These are phyloP conservation scores for Cercospora nicotianae DNA, from an alignment of 2,329 filamentous ascomycete species.

Conservation along the genomic window DNA sequence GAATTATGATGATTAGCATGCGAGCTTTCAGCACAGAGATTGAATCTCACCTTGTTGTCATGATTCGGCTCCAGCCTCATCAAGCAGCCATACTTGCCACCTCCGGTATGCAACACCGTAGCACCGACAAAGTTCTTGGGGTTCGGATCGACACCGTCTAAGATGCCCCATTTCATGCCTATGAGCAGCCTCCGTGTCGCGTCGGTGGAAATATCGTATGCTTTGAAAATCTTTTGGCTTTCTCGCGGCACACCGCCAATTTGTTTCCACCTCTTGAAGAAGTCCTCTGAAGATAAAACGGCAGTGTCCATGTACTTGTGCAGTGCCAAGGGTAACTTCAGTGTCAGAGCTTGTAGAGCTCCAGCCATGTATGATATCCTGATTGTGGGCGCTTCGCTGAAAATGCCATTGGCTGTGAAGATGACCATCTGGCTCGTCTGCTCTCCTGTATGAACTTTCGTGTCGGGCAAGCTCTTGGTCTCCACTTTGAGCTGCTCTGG, in stretches of 20 bases:
- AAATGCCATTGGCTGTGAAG: constrained; percentile 82
- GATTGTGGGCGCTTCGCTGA: constrained; percentile 83
- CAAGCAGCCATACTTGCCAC: constrained; percentile 91
- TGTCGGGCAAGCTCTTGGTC: constrained; percentile 84
- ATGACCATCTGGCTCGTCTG: constrained; percentile 94
- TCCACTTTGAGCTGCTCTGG: constrained; percentile 75
- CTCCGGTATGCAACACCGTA: constrained; percentile 79
- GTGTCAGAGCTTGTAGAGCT: constrained; percentile 84
- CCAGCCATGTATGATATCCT: constrained; percentile 93
- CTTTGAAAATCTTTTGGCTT: constrained; percentile 78
- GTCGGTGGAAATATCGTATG: constrained; percentile 64
- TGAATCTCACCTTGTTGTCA: constrained; percentile 73
- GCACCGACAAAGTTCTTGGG: constrained; percentile 90
- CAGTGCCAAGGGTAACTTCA: constrained; percentile 82
- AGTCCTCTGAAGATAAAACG: constrained; percentile 82
- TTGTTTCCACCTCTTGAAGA: constrained; percentile 99
- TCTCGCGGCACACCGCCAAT: constrained; percentile 88
- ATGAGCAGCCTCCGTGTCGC: constrained; percentile 73
- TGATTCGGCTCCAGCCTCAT: constrained; percentile 94
- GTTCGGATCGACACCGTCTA: constrained; percentile 88
- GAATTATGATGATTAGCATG: constrained; percentile 20
- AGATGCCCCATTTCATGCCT: constrained; percentile 85
- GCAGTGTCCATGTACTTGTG: constrained; percentile 98
- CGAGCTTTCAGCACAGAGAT: neutral
- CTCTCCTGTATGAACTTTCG: constrained; percentile 68